These are phyloP conservation scores for Lagenidium giganteum DNA, from an alignment of 352 stramenopile species.

Conservation along the genomic window DNA sequence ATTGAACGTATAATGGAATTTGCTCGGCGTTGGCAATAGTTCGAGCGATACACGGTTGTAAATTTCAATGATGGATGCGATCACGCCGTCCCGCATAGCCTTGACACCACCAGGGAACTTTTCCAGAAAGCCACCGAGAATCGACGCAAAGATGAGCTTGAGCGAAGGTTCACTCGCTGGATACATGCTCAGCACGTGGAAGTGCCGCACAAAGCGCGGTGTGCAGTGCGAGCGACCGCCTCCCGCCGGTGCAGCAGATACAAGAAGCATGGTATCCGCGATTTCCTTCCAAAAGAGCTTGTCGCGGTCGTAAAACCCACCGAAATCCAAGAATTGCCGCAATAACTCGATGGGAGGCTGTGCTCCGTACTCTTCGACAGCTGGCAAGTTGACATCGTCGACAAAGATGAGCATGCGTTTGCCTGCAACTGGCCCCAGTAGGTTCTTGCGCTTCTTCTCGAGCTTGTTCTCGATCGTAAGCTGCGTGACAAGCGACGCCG, in stretches of 20 bases:
- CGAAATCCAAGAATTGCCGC: constrained; percentile 93
- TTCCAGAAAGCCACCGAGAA: constrained; percentile 90
- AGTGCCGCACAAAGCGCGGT: constrained; percentile 92
- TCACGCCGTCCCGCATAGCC: constrained; percentile 69
- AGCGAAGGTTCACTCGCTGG: constrained; percentile 82
- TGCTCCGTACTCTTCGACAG: constrained; percentile 92
- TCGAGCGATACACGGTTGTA: constrained; percentile 91
- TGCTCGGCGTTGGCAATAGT: constrained; percentile 90
- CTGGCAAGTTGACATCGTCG: constrained; percentile 94
- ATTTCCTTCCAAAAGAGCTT: constrained; percentile 98
- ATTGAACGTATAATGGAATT: constrained; percentile 96
- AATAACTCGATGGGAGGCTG: constrained; percentile 93
- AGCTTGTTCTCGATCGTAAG: constrained; percentile 91
- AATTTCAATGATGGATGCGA: constrained; percentile 90
- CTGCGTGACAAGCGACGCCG: constrained; percentile 85
- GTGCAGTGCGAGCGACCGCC: constrained; percentile 85
- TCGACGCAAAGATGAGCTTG: constrained; percentile 91
- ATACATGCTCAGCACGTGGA: constrained; percentile 94
- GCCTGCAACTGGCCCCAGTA: constrained; percentile 84
- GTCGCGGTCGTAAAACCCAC: constrained; percentile 95
- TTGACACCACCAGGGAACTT: constrained; percentile 87
- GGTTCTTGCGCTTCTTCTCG: constrained; percentile 94
- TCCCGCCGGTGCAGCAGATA: constrained; percentile 87
- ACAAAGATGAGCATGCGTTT: constrained; percentile 93
- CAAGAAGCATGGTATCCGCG: constrained; percentile 88